Evolutionary conservation across 441 rosid genomes (phyloP).

Genomic region (Gossypium davidsonii): DNA sequence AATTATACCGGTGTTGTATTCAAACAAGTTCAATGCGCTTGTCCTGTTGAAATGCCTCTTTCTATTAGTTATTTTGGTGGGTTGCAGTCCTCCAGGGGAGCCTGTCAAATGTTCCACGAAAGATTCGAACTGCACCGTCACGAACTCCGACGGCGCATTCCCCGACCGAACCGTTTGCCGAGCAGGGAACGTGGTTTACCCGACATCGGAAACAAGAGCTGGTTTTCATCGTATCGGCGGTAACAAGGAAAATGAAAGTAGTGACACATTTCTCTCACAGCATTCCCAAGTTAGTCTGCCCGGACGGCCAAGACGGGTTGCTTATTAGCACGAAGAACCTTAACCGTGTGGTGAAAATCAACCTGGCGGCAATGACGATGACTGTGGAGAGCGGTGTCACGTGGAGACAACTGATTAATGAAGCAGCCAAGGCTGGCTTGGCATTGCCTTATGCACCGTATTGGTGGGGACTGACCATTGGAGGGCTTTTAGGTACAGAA

Average conservation of each 20-base stretch:
- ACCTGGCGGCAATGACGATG: constrained; percentile 39
- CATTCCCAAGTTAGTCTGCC: constrained; percentile 65
- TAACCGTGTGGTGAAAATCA: constrained; percentile 25
- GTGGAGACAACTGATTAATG: constrained; percentile 50
- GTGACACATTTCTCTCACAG: constrained; percentile 65
- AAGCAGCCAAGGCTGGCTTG: constrained; percentile 49
- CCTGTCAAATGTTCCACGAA: constrained; percentile 48
- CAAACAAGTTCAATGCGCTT: background rate
- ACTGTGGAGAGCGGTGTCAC: constrained; percentile 65
- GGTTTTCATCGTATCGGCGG: constrained; percentile 37
- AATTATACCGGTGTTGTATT: background rate
- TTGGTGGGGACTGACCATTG: constrained; percentile 87
- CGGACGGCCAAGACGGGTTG: constrained; percentile 50
- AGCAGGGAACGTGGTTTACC: constrained; percentile 52
- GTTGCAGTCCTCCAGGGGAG: constrained; percentile 52
- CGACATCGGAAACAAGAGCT: constrained; percentile 58
- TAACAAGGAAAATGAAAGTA: constrained; percentile 63
- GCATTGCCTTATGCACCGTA: constrained; percentile 76
- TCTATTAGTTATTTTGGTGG: constrained; percentile 13
- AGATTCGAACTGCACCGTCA: constrained; percentile 45
- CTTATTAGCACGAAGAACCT: constrained; percentile 67
- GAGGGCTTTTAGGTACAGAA: constrained; percentile 70
- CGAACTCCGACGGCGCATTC: constrained; percentile 54
- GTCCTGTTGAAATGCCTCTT: constrained; percentile 18
- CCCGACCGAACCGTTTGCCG: constrained; percentile 59